Conservation (phyloP, 306 rosid species). For the Casuarina equisetifolia region DNA sequence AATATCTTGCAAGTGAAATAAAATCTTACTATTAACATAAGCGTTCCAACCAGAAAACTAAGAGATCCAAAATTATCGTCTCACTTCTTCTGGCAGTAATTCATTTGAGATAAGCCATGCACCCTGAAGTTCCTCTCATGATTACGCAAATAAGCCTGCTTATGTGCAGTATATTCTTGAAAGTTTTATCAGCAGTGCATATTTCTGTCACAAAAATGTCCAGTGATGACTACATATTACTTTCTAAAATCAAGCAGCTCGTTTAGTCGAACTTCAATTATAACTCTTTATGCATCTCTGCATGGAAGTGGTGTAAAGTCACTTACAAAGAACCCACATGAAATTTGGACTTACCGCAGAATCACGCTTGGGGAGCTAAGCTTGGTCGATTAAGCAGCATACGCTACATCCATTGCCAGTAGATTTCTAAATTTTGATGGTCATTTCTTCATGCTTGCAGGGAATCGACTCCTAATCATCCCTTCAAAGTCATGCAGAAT, state of each 20-base stretch:
- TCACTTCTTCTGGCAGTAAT: background rate
- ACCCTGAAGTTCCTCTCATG: background rate
- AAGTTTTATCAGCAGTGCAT: too few species aligned
- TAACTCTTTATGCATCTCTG: background rate
- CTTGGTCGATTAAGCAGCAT: conserved; percentile 1
- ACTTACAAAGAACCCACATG: too few species aligned
- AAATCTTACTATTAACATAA: too few species aligned
- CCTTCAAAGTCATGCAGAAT: background rate
- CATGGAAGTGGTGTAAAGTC: too few species aligned
- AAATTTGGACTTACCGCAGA: background rate
- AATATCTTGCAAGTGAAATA: too few species aligned
- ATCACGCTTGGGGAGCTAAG: background rate
- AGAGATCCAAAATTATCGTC: background rate
- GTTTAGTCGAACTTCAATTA: background rate
- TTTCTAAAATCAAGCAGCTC: background rate
- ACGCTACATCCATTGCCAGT: conserved; percentile 2
- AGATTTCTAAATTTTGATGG: background rate
- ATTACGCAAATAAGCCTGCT: background rate
- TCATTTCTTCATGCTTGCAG: background rate
- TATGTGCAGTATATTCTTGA: background rate
- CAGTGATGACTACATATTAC: too few species aligned
- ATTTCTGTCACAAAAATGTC: too few species aligned
- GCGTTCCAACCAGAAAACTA: background rate
- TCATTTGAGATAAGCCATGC: background rate
- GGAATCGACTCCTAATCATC: background rate